Percentiles rank a stretch among this genome's conserved stretches.
Evolutionary conservation across 495 filamentous ascomycete species (phyloP).

Genomic region (Podospora pseudopauciseta): DNA sequence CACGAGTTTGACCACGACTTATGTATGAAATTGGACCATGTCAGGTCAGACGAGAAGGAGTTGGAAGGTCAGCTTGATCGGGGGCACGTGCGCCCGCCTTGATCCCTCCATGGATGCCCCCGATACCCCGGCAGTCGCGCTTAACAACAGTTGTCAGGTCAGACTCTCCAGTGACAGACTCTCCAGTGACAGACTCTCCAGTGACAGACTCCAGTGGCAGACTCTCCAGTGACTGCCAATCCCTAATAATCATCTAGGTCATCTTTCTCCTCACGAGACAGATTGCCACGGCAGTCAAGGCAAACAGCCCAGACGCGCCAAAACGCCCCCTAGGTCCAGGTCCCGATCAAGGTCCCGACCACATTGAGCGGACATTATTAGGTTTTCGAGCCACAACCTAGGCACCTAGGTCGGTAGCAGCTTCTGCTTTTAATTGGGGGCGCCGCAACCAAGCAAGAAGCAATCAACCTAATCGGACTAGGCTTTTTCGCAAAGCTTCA

Average conservation of each 20-base stretch:
- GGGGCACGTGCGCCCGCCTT: background rate
- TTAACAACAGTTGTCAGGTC: background rate
- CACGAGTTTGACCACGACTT: background rate
- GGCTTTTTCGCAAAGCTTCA: background rate
- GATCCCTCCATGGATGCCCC: background rate
- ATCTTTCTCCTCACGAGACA: no score
- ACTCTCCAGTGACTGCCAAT: background rate
- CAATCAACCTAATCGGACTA: background rate
- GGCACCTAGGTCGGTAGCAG: background rate
- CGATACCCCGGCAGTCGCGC: background rate
- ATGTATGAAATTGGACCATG: no score
- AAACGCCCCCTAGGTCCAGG: background rate
- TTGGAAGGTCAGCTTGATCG: background rate
- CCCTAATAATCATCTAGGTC: background rate
- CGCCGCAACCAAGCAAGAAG: background rate
- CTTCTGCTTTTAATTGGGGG: background rate
- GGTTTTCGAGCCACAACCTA: background rate
- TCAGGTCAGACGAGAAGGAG: background rate
- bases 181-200: background rate
- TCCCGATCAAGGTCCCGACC: background rate
- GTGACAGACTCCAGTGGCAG: no score
- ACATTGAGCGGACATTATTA: background rate
- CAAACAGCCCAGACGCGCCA: background rate
- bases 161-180: background rate
- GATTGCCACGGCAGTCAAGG: background rate